Percentiles rank a stretch among this genome's conserved stretches.
phyloP scores from a whole-genome alignment of 1,284 basidiomycete genomes.

The Heterobasidion parviporum region DNA sequence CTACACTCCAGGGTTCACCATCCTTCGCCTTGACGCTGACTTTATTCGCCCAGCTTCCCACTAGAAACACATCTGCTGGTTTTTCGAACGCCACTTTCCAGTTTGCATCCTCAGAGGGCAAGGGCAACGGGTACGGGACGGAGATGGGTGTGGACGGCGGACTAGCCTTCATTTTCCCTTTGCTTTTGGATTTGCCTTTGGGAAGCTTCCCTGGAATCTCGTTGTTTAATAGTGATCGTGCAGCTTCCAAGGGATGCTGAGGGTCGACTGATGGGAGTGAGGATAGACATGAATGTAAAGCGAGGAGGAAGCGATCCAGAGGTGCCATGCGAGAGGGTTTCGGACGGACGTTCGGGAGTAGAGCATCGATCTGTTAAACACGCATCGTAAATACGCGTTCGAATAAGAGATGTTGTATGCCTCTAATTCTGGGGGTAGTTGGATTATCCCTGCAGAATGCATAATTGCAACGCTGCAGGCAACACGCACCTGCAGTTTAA shows the following conservation, averaged over 20 bases:
- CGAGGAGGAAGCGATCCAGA: constrained; percentile 57
- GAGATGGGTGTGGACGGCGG: constrained; percentile 17
- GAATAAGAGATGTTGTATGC: not conserved
- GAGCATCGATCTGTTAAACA: constrained; percentile 62
- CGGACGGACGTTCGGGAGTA: constrained; percentile 73
- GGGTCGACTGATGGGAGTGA: constrained; percentile 49
- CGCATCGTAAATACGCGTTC: not conserved
- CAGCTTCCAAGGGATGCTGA: constrained; percentile 57
- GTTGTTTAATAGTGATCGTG: constrained; percentile 40
- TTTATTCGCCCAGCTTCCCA: constrained; percentile 73
- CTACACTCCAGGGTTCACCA: constrained; percentile 61
- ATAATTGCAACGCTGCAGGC: not conserved
- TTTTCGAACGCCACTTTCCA: constrained; percentile 72
- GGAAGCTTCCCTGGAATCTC: not conserved
- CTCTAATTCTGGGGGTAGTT: no score
- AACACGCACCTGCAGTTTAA: constrained; percentile 69
- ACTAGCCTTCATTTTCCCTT: constrained; percentile 11
- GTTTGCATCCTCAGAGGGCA: constrained; percentile 62
- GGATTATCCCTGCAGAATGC: no score
- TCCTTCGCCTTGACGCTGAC: constrained; percentile 60
- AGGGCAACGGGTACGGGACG: constrained; percentile 58
- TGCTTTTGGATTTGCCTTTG: constrained; percentile 7
- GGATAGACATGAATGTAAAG: constrained; percentile 53
- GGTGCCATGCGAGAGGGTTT: constrained; percentile 46
- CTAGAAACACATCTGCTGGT: constrained; percentile 58